Base-by-base conservation (phyloP, 192 early-diverging fungal species). In the Rhizophlyctis rosea region DNA sequence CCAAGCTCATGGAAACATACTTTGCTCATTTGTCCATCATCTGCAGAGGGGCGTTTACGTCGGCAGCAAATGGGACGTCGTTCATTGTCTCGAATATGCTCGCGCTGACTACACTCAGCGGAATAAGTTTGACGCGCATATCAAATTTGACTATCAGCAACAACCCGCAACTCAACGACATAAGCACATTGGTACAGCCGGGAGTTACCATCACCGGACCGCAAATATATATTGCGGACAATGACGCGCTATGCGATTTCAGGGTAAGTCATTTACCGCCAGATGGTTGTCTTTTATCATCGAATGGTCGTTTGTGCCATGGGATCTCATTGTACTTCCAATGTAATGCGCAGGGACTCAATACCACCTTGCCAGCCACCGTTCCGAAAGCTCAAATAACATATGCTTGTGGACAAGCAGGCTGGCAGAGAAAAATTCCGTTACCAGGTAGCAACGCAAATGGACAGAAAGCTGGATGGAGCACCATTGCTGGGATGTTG, bases 221-320 rank as follows among this genome's bases (percentile, higher is more conserved):
- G 11, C 7, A n/a, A 23, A 50, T 68, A 23, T 4, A 24, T 11
- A 48, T 68, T 1, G 34, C 27, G 23, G 36, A 68, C 28, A 68
- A 68, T 58, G n/a, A 36, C 25, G 35, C 47, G 24, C 66, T 68
- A 5, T 68, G 66, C 50, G 66, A 68, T 34, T 36, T 61, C 39
- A 7, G 18, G 39, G 39, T 44, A n/a, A n/a, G n/a, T n/a, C n/a
- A n/a, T n/a, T n/a, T n/a, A n/a, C n/a, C n/a, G n/a, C n/a, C n/a
- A n/a, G n/a, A n/a, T n/a, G n/a, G n/a, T n/a, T n/a, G n/a, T n/a
- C n/a, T n/a, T n/a, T n/a, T n/a, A n/a, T n/a, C n/a, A n/a, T n/a
- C n/a, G 39, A 7, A 44, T 44, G 7, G 39, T 44, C 39, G 18
- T 7, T 18, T 44, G 7, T 44, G 18, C 18, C 7, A 44, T 13